These are phyloP conservation scores for Mycena galopus DNA, from an alignment of 768 basidiomycete species.

Conservation along the genomic window DNA sequence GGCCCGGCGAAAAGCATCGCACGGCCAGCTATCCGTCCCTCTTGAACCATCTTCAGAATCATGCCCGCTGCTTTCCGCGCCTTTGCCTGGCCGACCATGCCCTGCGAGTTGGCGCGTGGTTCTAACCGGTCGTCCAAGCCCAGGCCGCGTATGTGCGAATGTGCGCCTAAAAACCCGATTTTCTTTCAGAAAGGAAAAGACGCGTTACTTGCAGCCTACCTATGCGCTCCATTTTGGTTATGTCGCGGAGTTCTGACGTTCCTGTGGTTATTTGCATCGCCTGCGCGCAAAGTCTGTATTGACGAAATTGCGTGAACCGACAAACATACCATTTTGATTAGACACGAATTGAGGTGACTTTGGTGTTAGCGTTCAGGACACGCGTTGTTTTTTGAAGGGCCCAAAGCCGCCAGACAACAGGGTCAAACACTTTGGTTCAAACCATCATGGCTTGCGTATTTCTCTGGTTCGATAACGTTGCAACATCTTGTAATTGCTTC, in stretches of 20 bases:
- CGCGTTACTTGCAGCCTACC: slow-evolving; percentile 54
- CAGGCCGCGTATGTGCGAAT: slow-evolving; percentile 95
- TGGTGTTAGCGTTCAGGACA: neutral
- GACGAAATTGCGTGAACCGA: neutral
- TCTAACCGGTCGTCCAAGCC: slow-evolving; percentile 94
- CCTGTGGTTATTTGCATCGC: slow-evolving; percentile 83
- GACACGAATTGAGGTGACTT: neutral
- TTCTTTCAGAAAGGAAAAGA: neutral
- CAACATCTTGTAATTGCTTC: no score
- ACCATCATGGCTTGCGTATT: no score
- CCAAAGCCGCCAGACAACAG: neutral
- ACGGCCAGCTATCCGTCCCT: slow-evolving; percentile 94
- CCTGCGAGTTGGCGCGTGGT: slow-evolving; percentile 89
- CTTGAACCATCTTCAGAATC: slow-evolving; percentile 98
- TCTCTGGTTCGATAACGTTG: no score
- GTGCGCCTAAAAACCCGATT: slow-evolving; percentile 75
- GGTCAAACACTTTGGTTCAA: neutral
- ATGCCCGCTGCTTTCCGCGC: slow-evolving; percentile 98
- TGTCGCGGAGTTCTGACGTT: slow-evolving; percentile 84
- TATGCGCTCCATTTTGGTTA: slow-evolving; percentile 95
- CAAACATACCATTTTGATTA: slow-evolving; percentile 9
- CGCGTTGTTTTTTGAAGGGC: neutral
- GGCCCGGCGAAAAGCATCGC: slow-evolving; percentile 98
- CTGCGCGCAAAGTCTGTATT: slow-evolving; percentile 42
- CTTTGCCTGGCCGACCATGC: slow-evolving; percentile 97